Conservation (phyloP, 176 grass and related monocot genomes). For the Phragmites australis region DNA sequence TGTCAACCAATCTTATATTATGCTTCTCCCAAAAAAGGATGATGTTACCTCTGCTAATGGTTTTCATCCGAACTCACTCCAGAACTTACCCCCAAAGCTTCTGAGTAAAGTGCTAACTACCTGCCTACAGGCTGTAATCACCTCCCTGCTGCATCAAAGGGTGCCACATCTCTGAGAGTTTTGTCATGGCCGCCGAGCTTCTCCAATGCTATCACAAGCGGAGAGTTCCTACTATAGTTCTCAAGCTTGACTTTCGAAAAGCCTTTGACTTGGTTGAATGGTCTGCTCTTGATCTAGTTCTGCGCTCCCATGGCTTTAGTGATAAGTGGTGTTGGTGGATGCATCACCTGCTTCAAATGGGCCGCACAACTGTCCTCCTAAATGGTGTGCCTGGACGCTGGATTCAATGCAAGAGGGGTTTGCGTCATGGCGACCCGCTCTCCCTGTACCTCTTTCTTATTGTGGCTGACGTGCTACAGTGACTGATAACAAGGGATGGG, state of each 20-base stretch:
- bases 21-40: not conserved
- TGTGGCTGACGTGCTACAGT: not conserved
- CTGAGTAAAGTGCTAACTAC: not conserved
- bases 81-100: too few relatives aligned
- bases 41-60: too few relatives aligned
- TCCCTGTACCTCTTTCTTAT: not conserved
- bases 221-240: not conserved
- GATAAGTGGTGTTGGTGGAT: not conserved
- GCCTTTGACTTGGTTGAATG: not conserved
- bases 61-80: too few relatives aligned
- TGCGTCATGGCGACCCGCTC: not conserved
- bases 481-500: not conserved
- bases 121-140: not conserved
- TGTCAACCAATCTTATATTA: not conserved
- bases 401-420: not conserved
- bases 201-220: not conserved
- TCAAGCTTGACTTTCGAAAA: not conserved
- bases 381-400: not conserved
- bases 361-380: not conserved
- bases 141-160: not conserved
- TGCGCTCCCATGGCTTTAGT: not conserved
- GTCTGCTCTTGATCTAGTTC: not conserved
- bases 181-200: not conserved
- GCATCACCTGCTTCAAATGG: fast-evolving
- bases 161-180: not conserved